Percentiles rank a stretch among this genome's conserved stretches.
Conservation (phyloP, 139 green algal species). For the Picochlorum costavermella region DNA sequence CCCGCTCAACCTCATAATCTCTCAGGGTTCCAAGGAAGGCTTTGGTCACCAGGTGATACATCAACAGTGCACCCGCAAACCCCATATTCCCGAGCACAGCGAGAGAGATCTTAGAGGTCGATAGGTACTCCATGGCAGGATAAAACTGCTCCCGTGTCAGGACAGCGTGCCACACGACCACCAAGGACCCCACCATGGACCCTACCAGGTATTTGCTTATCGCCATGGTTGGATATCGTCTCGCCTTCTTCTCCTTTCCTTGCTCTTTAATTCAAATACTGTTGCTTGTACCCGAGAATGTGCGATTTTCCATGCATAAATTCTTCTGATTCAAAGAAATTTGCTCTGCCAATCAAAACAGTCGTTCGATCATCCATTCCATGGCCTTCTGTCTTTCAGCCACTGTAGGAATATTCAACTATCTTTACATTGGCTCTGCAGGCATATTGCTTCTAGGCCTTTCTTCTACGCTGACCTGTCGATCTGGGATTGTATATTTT, state of each 20-base stretch:
- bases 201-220: slow-evolving; percentile 44
- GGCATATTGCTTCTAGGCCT: too few species aligned
- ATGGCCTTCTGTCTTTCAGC: not conserved
- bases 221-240: too few species aligned
- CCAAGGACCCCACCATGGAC: slow-evolving; percentile 33
- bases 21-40: slow-evolving; percentile 86
- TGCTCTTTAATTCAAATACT: not conserved
- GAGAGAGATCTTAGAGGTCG: slow-evolving; percentile 75
- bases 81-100: slow-evolving; percentile 59
- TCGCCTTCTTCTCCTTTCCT: not conserved
- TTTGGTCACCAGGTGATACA: slow-evolving; percentile 67
- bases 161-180: slow-evolving; percentile 86
- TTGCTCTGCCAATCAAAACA: not conserved
- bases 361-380: not conserved
- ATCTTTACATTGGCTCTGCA: too few species aligned
- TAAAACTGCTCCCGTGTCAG: slow-evolving; percentile 91
- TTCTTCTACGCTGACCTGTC: too few species aligned
- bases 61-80: slow-evolving; percentile 68
- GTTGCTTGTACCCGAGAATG: not conserved
- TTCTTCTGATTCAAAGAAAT: too few species aligned
- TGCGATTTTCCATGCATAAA: too few species aligned
- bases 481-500: too few species aligned
- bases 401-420: too few species aligned
- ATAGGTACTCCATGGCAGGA: slow-evolving; percentile 80
- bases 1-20: slow-evolving; percentile 87